phyloP scores from a whole-genome alignment of 805 yeast species.

The Cyberlindnera galapagoensis region DNA sequence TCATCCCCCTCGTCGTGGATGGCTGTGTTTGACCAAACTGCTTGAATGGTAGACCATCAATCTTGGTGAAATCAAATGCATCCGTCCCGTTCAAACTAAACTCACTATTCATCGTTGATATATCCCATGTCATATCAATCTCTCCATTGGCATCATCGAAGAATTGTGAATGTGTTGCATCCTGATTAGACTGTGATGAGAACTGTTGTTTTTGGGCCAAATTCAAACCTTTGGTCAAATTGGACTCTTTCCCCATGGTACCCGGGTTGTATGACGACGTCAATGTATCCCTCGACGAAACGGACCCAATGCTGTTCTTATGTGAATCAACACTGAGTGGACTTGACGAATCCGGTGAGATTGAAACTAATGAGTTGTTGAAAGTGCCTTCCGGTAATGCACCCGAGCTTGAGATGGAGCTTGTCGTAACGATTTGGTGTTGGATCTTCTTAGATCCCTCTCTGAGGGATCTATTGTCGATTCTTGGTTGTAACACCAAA shows the following conservation, averaged over 20 bases:
- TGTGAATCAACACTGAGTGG: conserved; percentile 20
- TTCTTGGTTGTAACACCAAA: conserved; percentile 25
- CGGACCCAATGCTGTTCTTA: conserved; percentile 19
- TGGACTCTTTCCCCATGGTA: conserved; percentile 14
- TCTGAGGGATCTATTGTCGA: conserved; percentile 25
- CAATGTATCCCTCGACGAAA: conserved; percentile 12
- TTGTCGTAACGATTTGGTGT: conserved; percentile 3
- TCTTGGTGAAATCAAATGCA: conserved; percentile 11
- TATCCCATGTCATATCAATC: conserved; percentile 33
- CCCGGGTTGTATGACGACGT: conserved; percentile 4
- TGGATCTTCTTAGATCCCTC: conserved; percentile 22
- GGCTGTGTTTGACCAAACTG: conserved; percentile 3
- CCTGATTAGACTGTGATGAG: conserved; percentile 2
- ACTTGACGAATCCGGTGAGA: conserved; percentile 16
- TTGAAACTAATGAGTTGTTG: too few species aligned
- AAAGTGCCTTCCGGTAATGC: too few species aligned
- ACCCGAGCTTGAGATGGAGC: conserved; percentile 6
- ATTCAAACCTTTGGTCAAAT: conserved; percentile 17
- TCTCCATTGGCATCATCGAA: conserved; percentile 29
- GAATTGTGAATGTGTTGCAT: not conserved
- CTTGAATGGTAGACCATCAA: conserved; percentile 9
- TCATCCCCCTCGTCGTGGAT: too few species aligned
- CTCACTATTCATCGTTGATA: conserved; percentile 25
- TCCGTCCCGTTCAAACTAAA: conserved; percentile 11
- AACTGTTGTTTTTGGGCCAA: too few species aligned